Evolutionary conservation across 768 basidiomycete genomes (phyloP), one percentile per base, ranked within the genome.

Genomic region (Lactarius sp.): DNA sequence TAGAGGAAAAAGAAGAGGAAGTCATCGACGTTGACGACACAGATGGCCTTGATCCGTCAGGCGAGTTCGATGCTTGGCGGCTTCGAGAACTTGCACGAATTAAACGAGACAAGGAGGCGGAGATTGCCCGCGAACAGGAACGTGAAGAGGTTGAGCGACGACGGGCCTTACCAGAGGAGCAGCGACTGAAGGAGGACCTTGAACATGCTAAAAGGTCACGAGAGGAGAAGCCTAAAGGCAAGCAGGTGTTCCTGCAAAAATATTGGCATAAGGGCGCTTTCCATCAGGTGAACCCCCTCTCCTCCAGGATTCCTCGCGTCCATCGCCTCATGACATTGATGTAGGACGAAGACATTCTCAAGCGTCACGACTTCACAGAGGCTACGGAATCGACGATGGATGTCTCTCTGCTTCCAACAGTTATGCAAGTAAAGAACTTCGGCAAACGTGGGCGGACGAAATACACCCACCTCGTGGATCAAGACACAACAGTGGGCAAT

Each of bases 221-320:
- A 60, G 87, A 88, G 59, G 92, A 91, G 59, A 96, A 95, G 75
- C 90, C 92, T 1, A 90, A 97, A 72, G 93, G 92, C 3, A 82
- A 91, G 66, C 90, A 94, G 72, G 91, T 86, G 71, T 98, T 98
- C 76, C 75, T 98, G 66, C 94, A 98, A 74, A 98, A 97, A 76
- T 99, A 97, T 73, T 98, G 94, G 86, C 97, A 99, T 79, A 98
- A 96, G 76, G 97, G 97, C 70, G 97, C 96, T 64, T 99, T 98
- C 80, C 94, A 97, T 74, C 92, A 95, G 83, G 94, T 91, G 63
- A 37, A 81, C 71, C 44, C 47, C 62, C 31, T 56, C 44, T 12
- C 47, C 49, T 61, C 33, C 56, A 46, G 49, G 20, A 52, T 33
- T 20, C 41, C 20, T 39, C 44, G 33, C 36, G 10, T 16, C 14